Evolutionary conservation across 257 asterid species (phyloP).

Genomic region (Solanum pinnatisectum): DNA sequence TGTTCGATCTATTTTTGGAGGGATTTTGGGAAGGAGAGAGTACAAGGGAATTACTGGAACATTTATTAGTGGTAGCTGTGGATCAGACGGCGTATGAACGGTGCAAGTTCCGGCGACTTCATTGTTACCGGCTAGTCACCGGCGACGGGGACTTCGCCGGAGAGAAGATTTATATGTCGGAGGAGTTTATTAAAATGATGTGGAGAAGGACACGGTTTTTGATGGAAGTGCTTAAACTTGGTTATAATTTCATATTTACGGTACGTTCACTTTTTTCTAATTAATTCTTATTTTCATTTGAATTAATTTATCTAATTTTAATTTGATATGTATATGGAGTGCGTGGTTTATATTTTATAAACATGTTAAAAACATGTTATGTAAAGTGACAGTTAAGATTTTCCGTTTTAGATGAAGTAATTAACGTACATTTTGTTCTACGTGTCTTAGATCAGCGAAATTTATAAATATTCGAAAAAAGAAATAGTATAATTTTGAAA

Average conservation of each 20-base stretch:
- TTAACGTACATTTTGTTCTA: background rate
- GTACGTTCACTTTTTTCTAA: constrained; percentile 13
- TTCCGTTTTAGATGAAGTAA: background rate
- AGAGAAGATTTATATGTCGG: constrained; percentile 57
- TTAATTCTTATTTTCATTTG: background rate
- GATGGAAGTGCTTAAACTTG: constrained; percentile 42
- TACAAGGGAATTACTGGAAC: constrained; percentile 32
- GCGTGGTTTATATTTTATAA: background rate
- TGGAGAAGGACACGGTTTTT: constrained; percentile 66
- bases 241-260: constrained; percentile 65
- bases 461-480: background rate
- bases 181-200: constrained; percentile 72
- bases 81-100: constrained; percentile 50
- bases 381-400: background rate
- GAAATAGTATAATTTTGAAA: background rate
- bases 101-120: constrained; percentile 43
- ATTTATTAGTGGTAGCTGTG: constrained; percentile 52
- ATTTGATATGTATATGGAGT: background rate
- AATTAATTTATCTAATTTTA: background rate
- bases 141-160: constrained; percentile 28
- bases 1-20: constrained; percentile 72
- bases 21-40: constrained; percentile 71
- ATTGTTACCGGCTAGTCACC: constrained; percentile 42
- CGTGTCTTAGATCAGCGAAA: background rate
- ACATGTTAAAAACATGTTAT: background rate